Evolutionary conservation across 1,284 basidiomycete species (phyloP).

Genomic region (Microstroma glucosiphilum): DNA sequence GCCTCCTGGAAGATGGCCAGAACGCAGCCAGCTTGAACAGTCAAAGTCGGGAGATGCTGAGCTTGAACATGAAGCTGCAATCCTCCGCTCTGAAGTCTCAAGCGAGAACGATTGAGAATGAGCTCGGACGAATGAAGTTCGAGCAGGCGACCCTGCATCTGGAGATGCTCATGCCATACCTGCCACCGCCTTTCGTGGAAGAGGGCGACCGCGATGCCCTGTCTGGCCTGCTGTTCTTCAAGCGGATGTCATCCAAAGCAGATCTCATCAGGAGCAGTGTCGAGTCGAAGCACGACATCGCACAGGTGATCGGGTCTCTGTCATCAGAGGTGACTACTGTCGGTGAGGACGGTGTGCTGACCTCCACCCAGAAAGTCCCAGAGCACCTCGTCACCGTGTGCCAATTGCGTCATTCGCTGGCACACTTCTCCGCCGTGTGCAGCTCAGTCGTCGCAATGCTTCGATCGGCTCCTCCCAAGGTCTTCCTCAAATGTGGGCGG

Average conservation of each 20-base stretch:
- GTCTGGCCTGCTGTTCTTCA: slow-evolving; percentile 41
- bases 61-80: slow-evolving; percentile 44
- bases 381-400: slow-evolving; percentile 41
- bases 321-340: background rate
- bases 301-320: background rate
- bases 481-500: slow-evolving; percentile 59
- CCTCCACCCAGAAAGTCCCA: slow-evolving; percentile 17
- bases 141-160: slow-evolving; percentile 34
- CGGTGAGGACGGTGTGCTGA: background rate
- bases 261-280: slow-evolving; percentile 41
- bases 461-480: slow-evolving; percentile 29
- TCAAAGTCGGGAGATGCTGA: slow-evolving; percentile 40
- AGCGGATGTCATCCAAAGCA: slow-evolving; percentile 41
- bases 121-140: slow-evolving; percentile 38
- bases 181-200: slow-evolving; percentile 38
- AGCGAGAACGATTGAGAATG: slow-evolving; percentile 39
- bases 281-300: slow-evolving; percentile 37
- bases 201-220: slow-evolving; percentile 38
- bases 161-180: slow-evolving; percentile 40
- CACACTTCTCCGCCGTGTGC: slow-evolving; percentile 42
- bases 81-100: slow-evolving; percentile 45
- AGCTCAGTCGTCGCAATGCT: slow-evolving; percentile 43
- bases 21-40: slow-evolving; percentile 25
- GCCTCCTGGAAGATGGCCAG: slow-evolving; percentile 17
- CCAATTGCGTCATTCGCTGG: slow-evolving; percentile 42